Conservation (phyloP, 2,329 filamentous ascomycete species). For the Graphium sp. region DNA sequence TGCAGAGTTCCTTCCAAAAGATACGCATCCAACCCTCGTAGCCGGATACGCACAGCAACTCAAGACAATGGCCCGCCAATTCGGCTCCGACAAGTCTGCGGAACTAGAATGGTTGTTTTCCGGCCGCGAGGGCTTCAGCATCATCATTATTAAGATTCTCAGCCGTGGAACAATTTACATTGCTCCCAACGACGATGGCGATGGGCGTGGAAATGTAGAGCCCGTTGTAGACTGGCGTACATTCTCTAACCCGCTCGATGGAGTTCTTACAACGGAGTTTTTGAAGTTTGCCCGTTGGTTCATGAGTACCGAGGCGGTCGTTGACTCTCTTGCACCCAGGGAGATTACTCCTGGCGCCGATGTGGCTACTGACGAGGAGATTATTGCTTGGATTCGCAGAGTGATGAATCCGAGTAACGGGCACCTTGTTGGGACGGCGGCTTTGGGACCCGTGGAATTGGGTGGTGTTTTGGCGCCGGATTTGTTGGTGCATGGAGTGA, state of each 20-base stretch:
- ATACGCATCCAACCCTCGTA: slow-evolving; percentile 6
- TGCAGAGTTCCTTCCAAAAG: slow-evolving; percentile 8
- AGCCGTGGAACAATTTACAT: slow-evolving; percentile 38
- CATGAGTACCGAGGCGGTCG: slow-evolving; percentile 14
- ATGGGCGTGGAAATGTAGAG: slow-evolving; percentile 23
- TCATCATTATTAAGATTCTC: slow-evolving; percentile 18
- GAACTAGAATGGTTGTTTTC: slow-evolving; percentile 9
- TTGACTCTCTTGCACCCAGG: slow-evolving; percentile 14
- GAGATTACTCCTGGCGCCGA: slow-evolving; percentile 17
- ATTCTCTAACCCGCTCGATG: slow-evolving; percentile 30
- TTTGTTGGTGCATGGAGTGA: slow-evolving; percentile 20
- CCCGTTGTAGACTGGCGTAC: slow-evolving; percentile 25
- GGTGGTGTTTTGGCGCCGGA: slow-evolving; percentile 7
- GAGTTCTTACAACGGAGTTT: slow-evolving; percentile 23
- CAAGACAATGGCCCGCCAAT: slow-evolving; percentile 6
- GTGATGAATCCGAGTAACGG: slow-evolving; percentile 6
- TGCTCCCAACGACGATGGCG: slow-evolving; percentile 15
- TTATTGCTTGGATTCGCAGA: slow-evolving; percentile 8
- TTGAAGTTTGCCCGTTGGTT: slow-evolving; percentile 18
- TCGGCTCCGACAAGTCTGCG: slow-evolving; percentile 9
- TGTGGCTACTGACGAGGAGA: slow-evolving; percentile 12
- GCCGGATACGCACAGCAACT: slow-evolving; percentile 9
- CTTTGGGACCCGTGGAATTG: slow-evolving; percentile 5
- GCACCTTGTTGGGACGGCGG: slow-evolving; percentile 6
- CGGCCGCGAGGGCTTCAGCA: slow-evolving; percentile 4